These are phyloP conservation scores for Suhomyces ambrosiae DNA, from an alignment of 1,139 yeast species.

Conservation along the genomic window DNA sequence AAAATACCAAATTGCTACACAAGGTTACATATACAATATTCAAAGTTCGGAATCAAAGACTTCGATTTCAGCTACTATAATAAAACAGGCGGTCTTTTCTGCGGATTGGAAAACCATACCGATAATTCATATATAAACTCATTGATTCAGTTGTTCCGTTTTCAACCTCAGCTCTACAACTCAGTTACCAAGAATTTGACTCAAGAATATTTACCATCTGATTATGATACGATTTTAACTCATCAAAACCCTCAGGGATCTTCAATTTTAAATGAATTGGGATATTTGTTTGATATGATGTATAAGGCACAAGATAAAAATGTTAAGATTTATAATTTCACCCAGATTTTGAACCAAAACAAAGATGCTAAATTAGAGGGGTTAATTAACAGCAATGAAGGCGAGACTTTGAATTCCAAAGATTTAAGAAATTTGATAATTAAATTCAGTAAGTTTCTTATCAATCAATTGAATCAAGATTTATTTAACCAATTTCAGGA, in stretches of 20 bases:
- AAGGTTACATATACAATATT: conserved; percentile 75
- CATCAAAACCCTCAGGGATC: conserved; percentile 45
- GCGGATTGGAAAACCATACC: conserved; percentile 89
- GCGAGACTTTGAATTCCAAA: conserved; percentile 36
- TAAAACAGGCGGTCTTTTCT: conserved; percentile 53
- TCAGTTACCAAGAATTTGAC: conserved; percentile 57
- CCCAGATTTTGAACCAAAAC: conserved; percentile 46
- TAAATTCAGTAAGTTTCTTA: conserved; percentile 59
- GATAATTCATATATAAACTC: conserved; percentile 84
- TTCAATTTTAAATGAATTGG: conserved; percentile 75
- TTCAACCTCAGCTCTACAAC: conserved; percentile 72
- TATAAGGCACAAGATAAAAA: conserved; percentile 70
- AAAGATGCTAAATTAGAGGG: conserved; percentile 52
- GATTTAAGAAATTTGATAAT: conserved; percentile 48
- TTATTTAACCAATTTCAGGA: conserved; percentile 35
- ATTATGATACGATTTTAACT: conserved; percentile 27
- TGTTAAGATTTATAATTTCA: conserved; percentile 76
- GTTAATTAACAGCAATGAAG: conserved; percentile 53
- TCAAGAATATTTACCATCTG: conserved; percentile 58
- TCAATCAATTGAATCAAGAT: conserved; percentile 48
- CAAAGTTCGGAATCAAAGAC: conserved; percentile 90
- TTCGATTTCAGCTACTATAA: conserved; percentile 89
- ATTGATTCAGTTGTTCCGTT: conserved; percentile 78
- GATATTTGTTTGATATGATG: conserved; percentile 90
- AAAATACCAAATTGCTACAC: conserved; percentile 70